Evolutionary conservation across 1,284 basidiomycete species (phyloP), one percentile per base, ranked within the genome.

Genomic region (Exsudoporus floridanus): DNA sequence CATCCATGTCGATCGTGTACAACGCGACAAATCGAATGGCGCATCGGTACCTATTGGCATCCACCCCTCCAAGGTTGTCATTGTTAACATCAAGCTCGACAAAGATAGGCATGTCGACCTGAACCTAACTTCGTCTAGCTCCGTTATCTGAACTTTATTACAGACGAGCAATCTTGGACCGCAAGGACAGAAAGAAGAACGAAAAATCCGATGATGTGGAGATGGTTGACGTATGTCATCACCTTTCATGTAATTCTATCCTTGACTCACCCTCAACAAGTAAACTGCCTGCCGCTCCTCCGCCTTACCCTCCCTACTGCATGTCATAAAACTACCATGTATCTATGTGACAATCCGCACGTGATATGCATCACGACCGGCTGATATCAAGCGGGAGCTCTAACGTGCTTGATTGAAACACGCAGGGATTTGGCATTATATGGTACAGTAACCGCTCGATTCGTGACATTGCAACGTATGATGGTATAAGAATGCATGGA

Each of bases 1-100:
- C 54, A 91, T 99, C 75, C 90, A 98, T 79, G 91, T 99, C 70
- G 97, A 99, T 77, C 92, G 95, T 73, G 94, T 99, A 58, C 88
- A 91, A 69, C 87, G 95, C 62, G 97, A 99, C 81, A 99, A 99
- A 81, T 92, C 92, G 64, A 98, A 97, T 74, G 97, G 97, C 63
- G 90, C 94, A 59, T 90, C 94, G 54, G 86, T 89, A 55, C 90
- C 92, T 67, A 94, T 98, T 68, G 94, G 94, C 65, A 87, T 99
- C 68, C 90, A 96, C 82, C 95, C 97, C 58, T 94, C 90, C 78
- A 99, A 98, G 75, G 94, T 98, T 55, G 92, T 98, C 65, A 94
- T 99, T 73, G 88, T 87, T 64, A 88, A 78, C 68, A 83, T 97
- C 76, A 97, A 97, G 76, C 77, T 93, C 57, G 90, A 94, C 77